Evolutionary conservation across 1,139 yeast species (phyloP), one percentile per base, ranked within the genome.

Genomic region (Blastobotrys persicus): DNA sequence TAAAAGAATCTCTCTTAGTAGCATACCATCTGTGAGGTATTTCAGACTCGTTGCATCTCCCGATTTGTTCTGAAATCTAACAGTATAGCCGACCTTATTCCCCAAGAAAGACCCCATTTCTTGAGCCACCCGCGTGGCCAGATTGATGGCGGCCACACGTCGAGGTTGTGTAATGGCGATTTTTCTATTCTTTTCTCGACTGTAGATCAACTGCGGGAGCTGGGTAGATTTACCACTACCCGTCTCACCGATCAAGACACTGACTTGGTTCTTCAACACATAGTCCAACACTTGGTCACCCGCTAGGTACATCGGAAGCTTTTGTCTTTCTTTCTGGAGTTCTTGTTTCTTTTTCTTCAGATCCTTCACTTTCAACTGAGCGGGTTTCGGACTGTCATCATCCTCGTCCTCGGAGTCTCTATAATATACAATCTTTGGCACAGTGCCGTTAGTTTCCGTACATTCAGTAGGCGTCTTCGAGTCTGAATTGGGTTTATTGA

Each of bases 161-260:
- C 98, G 83, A 2, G 98, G 98, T 69, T 92, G 98, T 0, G 98
- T 92, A 5, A 92, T 91, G 0, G 95, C 98, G 14, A 92, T 83
- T 28, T 78, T 74, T 52, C 79, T 80, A 31, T 70, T 67, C 32
- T 67, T 60, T 37, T 61, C 59, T 4, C 55, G 47, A 12, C 67
- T 68, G 35, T 62, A 62, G 6, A 92, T 68, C n/a, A 72, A 85
- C 67, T 92, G 98, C 0, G 98, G 89, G 31, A 92, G 72, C 67
- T 92, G 98, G 0, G 98, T 92, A 1, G 98, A 89, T 66, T 92
- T 92, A 59, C 98, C 98, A 0, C 96, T 87, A 42, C 98, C 98
- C 0, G 98, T 92, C 64, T 92, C 98, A 67, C 98, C 98, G 63
- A 92, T 85, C 11, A 92, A 74, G 3, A 92, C 81, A 0, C 91